Base-by-base conservation (phyloP, 306 rosid species). In the Cucumis hystrix region DNA sequence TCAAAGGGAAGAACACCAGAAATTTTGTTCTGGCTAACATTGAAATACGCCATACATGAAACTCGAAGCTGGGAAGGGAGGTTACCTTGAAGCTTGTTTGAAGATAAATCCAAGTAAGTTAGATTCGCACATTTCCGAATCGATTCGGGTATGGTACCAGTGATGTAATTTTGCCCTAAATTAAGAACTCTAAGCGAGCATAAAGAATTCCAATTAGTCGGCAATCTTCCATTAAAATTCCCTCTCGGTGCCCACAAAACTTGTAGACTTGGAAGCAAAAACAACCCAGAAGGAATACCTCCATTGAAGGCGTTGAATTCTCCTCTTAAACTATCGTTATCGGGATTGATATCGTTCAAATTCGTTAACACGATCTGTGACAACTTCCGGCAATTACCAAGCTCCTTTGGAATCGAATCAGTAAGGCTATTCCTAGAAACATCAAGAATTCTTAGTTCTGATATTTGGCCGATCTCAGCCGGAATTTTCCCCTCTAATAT, bases 231-330 rank as follows among this genome's bases (percentile, higher is more conserved):
- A 3, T 75, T 88, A 12, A 90, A 85, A 81, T 90, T 90, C 1
- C 89, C 92, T 74, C 92, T 83, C 0, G 96, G 96, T 0, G 91
- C 92, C 96, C 96, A 90, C 77, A 90, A 37, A 69, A 88, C 77
- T 85, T 70, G 81, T 64, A 90, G 76, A 75, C 87, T 84, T 1
- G 89, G 78, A 81, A 90, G 87, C 82, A 85, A 78, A 51, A 88
- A 49, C 59, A 90, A 51, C 64, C 76, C 83, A 20, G 76, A 80
- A 82, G 92, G 92, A 60, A 90, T 73, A 78, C 79, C 80, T 77
- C 95, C 95, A 60, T 60, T 76, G 83, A 88, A 90, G 21, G 92
- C 92, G 79, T 90, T 90, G 76, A 85, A 90, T 77, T 90, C 91
- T 73, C 87, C 90, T 78, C 90, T 56, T 74, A 80, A 83, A 17